These are phyloP conservation scores for Cercospora sp. DNA, from an alignment of 2,329 filamentous ascomycete genomes.

Conservation along the genomic window DNA sequence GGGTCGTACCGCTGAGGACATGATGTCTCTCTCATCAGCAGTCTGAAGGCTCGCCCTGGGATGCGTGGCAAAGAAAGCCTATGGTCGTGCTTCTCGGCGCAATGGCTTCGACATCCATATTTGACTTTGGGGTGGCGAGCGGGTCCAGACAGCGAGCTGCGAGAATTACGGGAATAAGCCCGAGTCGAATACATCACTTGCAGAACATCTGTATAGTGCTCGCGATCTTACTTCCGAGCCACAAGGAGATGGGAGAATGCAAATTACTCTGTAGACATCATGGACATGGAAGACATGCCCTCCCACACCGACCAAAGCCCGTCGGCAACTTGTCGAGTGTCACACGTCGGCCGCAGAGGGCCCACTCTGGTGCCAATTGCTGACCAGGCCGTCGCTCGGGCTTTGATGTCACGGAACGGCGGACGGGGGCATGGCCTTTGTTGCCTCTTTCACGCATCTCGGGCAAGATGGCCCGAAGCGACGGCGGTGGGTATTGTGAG, in stretches of 20 bases:
- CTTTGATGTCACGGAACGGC: constrained; percentile 7
- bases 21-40: background rate
- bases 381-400: constrained; percentile 10
- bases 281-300: constrained; percentile 2
- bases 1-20: background rate
- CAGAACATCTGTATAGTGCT: background rate
- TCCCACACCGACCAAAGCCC: background rate
- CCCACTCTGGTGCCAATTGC: background rate
- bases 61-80: background rate
- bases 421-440: background rate
- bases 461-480: constrained; percentile 10
- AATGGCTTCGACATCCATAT: constrained; percentile 4
- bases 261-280: background rate
- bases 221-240: background rate
- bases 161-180: constrained; percentile 6
- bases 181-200: background rate
- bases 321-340: constrained; percentile 1
- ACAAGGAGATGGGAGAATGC: background rate
- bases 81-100: background rate
- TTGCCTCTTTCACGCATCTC: constrained; percentile 7
- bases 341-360: background rate
- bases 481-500: background rate
- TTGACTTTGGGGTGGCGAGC: constrained; percentile 2
- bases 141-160: background rate
- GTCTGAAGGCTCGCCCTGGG: background rate